Base-by-base conservation (phyloP, 2,329 filamentous ascomycete genomes). In the Bipolaris cookei region DNA sequence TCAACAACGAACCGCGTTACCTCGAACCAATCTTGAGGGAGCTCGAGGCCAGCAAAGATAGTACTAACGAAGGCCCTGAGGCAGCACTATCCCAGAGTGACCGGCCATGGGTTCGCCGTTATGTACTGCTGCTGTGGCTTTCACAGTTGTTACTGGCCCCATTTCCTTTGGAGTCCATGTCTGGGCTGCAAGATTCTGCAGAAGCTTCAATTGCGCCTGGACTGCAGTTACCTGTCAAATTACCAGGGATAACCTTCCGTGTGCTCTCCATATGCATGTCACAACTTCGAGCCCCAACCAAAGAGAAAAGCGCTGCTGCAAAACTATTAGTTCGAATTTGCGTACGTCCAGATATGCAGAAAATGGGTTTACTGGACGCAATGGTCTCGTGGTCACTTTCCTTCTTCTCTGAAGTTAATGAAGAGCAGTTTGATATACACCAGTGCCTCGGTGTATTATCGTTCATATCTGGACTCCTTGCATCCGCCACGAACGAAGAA, bases 151-250 rank as follows among this genome's bases (percentile, higher is more conserved):
- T 82, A 58, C 70, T 83, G 30, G 92, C 92, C 1, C 95, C 95
- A 0, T 99, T 99, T 76, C 93, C 97, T 68, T 81, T 99, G 50
- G 84, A 88, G 2, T 92, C 91, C 2, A 93, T 99, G 59, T 97
- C 93, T 1, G 79, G 79, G 11, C 47, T 68, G 1, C 66, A 74
- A n/a, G 61, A 65, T 3, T 70, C 73, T 8, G 54, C 70, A 34
- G 66, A 72, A 16, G 68, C 77, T 0, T 66, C 73, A 14, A 60
- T 60, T 8, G 52, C 57, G 18, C 54, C 69, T 37, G 83, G 81
- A 1, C 78, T 91, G 16, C 68, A 74, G 7, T 83, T 90, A 76
- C 85, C 88, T 0, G 65, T 73, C 1, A 78, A 85, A 30, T 78
- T 92, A 1, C 92, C 94, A 0, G 84, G 84, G 1, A 84, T 97